Evolutionary conservation across 371 early-diverging fungal species (phyloP).

Genomic region (Coemansia sp.): DNA sequence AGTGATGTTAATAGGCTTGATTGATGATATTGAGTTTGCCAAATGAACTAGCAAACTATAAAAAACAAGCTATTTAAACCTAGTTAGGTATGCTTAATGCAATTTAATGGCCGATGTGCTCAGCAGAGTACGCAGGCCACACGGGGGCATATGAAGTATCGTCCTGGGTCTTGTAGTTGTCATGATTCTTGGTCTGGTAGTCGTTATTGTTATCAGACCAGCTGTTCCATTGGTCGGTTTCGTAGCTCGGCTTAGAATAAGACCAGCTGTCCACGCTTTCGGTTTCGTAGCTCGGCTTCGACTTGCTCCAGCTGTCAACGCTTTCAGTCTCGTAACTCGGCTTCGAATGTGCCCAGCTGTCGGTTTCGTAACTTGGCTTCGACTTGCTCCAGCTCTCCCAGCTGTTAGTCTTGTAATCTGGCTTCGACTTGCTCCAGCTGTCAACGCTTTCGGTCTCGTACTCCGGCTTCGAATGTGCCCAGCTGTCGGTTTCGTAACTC

Average conservation of each 20-base stretch:
- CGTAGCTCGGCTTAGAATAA: background rate
- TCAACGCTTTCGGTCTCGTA: background rate
- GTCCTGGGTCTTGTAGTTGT: slow-evolving; percentile 7
- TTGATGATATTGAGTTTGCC: too few relatives aligned
- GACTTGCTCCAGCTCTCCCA: background rate
- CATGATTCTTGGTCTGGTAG: slow-evolving; percentile 2
- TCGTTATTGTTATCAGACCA: background rate
- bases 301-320: background rate
- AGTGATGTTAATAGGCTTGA: too few relatives aligned
- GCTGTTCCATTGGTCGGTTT: background rate
- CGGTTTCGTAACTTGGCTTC: background rate
- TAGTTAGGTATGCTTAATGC: too few relatives aligned
- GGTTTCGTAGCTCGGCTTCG: background rate
- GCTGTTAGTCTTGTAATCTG: background rate
- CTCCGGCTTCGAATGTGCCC: background rate
- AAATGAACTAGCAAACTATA: too few relatives aligned
- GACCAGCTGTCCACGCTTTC: background rate
- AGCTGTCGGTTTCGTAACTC: background rate
- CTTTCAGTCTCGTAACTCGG: background rate
- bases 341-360: background rate
- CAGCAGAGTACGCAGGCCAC: too few relatives aligned
- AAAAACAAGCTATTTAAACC: too few relatives aligned
- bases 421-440: background rate
- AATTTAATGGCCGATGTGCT: too few relatives aligned
- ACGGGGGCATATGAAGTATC: background rate